Evolutionary conservation across 192 early-diverging fungal genomes (phyloP).

Genomic region (Chytriomyces sp.): DNA sequence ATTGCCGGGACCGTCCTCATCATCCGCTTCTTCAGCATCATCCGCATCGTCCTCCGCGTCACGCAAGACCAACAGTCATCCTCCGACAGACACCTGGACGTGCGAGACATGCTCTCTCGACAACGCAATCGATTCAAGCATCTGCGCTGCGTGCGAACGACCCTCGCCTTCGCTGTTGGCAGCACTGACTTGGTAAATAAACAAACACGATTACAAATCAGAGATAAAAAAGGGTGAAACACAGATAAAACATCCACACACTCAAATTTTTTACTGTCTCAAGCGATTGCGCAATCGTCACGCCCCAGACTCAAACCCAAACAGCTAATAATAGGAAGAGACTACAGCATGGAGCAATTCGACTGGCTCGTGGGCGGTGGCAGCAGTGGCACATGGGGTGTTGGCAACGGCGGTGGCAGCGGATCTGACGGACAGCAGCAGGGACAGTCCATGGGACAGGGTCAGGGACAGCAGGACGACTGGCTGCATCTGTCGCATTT

Average conservation of each 20-base stretch:
- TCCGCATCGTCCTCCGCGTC: not conserved
- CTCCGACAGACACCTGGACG: not conserved
- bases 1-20: not conserved
- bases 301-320: not conserved
- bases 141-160: constrained; percentile 20
- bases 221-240: too few relatives aligned
- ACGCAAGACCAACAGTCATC: not conserved
- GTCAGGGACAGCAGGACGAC: not conserved
- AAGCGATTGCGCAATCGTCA: not conserved
- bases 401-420: constrained; percentile 1
- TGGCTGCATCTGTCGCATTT: constrained; percentile 25
- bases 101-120: constrained; percentile 25
- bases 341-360: constrained; percentile 9
- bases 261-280: too few relatives aligned
- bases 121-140: not conserved
- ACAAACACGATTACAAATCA: not conserved
- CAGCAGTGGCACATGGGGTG: not conserved
- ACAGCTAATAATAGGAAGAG: not conserved
- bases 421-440: not conserved
- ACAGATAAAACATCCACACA: too few relatives aligned
- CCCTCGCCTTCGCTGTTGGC: constrained; percentile 17
- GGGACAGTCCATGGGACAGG: not conserved
- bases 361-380: constrained; percentile 14
- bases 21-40: too few relatives aligned
- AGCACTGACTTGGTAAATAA: not conserved